These are phyloP conservation scores for Schwanniomyces polymorphus DNA, from an alignment of 805 yeast species.

Conservation along the genomic window DNA sequence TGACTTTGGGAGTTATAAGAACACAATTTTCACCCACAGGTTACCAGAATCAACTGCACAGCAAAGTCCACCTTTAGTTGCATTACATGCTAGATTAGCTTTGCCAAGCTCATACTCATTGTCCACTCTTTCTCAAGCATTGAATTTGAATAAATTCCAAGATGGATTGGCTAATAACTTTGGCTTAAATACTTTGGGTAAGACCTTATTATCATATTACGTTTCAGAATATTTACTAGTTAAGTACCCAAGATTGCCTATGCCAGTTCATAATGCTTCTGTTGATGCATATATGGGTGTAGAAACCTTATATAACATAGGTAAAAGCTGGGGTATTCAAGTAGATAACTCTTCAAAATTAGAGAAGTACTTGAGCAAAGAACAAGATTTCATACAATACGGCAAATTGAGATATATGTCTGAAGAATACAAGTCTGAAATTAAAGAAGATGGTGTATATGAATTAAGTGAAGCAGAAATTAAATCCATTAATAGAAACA, in stretches of 20 bases:
- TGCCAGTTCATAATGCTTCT: conserved; percentile 71
- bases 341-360: conserved; percentile 63
- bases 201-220: conserved; percentile 70
- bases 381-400: conserved; percentile 61
- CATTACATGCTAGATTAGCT: conserved; percentile 75
- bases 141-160: conserved; percentile 54
- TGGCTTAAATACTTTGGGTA: conserved; percentile 82
- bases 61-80: conserved; percentile 69
- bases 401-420: conserved; percentile 65
- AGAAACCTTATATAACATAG: conserved; percentile 63
- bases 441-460: conserved; percentile 52
- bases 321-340: conserved; percentile 87
- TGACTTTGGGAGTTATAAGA: conserved; percentile 42
- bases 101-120: conserved; percentile 58
- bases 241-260: conserved; percentile 88
- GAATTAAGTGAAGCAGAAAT: conserved; percentile 32
- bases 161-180: conserved; percentile 65
- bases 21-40: conserved; percentile 43
- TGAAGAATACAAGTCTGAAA: conserved; percentile 25
- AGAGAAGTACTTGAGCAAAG: conserved; percentile 67
- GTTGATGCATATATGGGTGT: conserved; percentile 74
- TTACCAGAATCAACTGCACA: conserved; percentile 47
- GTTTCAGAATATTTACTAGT: conserved; percentile 71
- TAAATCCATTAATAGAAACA: conserved; percentile 11
- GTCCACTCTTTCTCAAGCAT: conserved; percentile 75